Evolutionary conservation across 495 filamentous ascomycete genomes (phyloP), one percentile per base, ranked within the genome.

Genomic region (Penicillium verhagenii): DNA sequence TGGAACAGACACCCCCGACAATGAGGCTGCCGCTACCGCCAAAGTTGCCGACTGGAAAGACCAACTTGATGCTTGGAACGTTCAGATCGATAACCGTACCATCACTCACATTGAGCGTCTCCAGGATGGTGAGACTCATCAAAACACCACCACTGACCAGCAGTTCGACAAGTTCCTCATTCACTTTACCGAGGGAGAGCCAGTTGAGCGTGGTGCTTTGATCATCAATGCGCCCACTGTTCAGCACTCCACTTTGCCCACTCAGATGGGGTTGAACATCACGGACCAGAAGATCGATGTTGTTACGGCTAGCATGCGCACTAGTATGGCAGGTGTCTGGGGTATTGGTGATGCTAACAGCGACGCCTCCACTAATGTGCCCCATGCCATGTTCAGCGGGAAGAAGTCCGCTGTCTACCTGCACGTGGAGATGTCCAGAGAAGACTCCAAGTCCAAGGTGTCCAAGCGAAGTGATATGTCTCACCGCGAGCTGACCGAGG

Each of bases 361-460:
- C 10, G 82, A 85, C 31, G 78, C 77, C 25, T 72, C 73, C 33
- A 83, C 81, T 10, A 84, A 84, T 50, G 81, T 85, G 16, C 81
- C 82, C 0, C 82, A 85, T 52, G 82, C 82, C 1, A 75, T 85
- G 68, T 85, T 72, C 56, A 78, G 69, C 24, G 81, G 78, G 1
- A 85, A 84, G 73, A 63, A 78, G 38, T 75, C 81, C 7, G 79
- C 76, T 5, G 82, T 84, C 16, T 82, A 66, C 47, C 40, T 80
- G 20, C 82, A 85, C 62, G 71, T 73, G 13, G 69, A 75, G 61
- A 42, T 75, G 48, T 68, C 71, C 2, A 62, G 65, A 1, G 68
- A 74, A 35, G 73, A 76, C 23, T 65, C 70, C 4, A 44, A 54
- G 5, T 69, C 68, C 1, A 62, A 64, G 26, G 58, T 76, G 26